Base-by-base conservation (phyloP, 371 early-diverging fungal genomes). In the Actinomucor elegans region DNA sequence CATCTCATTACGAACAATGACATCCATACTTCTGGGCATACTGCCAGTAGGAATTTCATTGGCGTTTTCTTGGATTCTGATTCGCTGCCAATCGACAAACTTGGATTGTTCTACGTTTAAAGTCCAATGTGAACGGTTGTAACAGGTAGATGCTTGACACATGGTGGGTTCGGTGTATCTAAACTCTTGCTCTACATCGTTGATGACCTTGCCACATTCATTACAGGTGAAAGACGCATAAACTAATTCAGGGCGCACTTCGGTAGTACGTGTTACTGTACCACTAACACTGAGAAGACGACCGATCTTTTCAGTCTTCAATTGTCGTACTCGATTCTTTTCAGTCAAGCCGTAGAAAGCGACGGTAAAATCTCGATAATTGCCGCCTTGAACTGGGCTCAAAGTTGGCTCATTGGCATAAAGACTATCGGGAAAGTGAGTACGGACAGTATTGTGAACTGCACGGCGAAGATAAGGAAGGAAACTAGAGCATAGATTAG, bases 11-110 rank as follows among this genome's bases (percentile, higher is more conserved):
- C 99, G 86, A 42, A 99, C 81, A 61, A 99, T 94, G 4, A 99
- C 95, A 62, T 99, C 99, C 71, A 99, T 81, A 15, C 89, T 93
- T 71, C 99, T 73, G 27, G 99, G 99, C 92, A 99, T 96, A 57
- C 92, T 90, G 42, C 99, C 99, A 9, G 94, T 87, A 14, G 99
- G 99, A 42, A 99, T 97, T 64, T 99, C 99, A 48, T 90, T 88
- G 20, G 98, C 81, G 60, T 94, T 95, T 77, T 99, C 99, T 74
- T 99, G 99, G 41, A 99, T 84, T 26, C 99, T 83, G 23, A 99
- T 86, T 60, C 93, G 89, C 79, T 99, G 99, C 99, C 99, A 99
- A 75, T 99, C 98, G 29, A 86, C 85, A 71, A 99, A 99, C 56
- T 85, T 85, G 64, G 90, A 92, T 66, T 92, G 87, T 57, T 92